A percentile compares a stretch with the other conserved stretches of the same genome.
phyloP scores from a whole-genome alignment of 225 moss, liverwort and hornwort genomes.

The Sphagnum tenellum region DNA sequence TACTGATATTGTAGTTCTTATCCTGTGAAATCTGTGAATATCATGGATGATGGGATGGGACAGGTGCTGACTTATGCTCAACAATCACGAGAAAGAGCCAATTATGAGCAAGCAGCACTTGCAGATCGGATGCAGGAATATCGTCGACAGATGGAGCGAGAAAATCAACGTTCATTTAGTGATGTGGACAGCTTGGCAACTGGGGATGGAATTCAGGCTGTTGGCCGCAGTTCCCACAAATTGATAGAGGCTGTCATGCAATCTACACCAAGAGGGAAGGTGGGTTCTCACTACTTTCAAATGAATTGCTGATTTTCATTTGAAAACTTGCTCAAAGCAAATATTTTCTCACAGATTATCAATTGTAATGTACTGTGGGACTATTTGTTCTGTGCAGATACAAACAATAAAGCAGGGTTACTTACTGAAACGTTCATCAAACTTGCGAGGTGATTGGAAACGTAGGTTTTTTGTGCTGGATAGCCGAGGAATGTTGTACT shows the following conservation, averaged over 20 bases:
- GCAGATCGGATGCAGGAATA: constrained; percentile 99
- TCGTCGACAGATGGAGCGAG: constrained; percentile 83
- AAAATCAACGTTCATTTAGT: constrained; percentile 77
- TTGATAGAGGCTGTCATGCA: constrained; percentile 98
- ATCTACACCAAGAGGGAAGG: constrained; percentile 89
- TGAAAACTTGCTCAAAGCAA: too few species aligned
- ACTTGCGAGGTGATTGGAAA: constrained; percentile 93
- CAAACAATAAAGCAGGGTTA: constrained; percentile 99
- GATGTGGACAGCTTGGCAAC: constrained; percentile 34
- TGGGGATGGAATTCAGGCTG: constrained; percentile 90
- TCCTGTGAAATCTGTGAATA: background rate
- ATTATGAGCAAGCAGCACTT: constrained; percentile 92
- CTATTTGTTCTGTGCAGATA: constrained; percentile 23
- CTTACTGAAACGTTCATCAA: constrained; percentile 81
- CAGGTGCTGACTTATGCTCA: constrained; percentile 91
- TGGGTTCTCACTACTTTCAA: constrained; percentile 7
- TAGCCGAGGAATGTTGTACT: constrained; percentile 89
- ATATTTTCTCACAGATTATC: too few species aligned
- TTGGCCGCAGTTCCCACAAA: constrained; percentile 91
- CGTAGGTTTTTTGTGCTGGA: constrained; percentile 89
- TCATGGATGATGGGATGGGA: constrained; percentile 12
- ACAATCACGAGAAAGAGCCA: constrained; percentile 89
- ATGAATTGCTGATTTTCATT: too few species aligned
- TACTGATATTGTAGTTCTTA: too few species aligned
- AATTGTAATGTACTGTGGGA: too few species aligned